Conservation (phyloP, 805 yeast species). For the Lachancea lanzarotensis region DNA sequence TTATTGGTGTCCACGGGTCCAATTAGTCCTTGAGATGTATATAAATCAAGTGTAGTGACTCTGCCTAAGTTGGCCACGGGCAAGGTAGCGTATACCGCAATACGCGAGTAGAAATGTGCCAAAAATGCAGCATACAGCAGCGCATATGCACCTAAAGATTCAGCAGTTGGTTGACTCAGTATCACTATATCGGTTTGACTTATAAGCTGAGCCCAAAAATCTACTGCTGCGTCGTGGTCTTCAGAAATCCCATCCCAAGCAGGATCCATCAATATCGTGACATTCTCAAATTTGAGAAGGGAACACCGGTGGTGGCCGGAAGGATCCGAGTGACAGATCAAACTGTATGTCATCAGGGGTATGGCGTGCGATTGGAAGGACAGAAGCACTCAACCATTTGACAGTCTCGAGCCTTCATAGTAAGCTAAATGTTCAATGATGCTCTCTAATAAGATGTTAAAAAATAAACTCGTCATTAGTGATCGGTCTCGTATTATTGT, state of each 20-base stretch:
- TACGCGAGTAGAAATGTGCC: conserved; percentile 45
- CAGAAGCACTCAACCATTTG: not conserved
- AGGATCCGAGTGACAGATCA: conserved; percentile 8
- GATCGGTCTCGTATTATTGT: too few species aligned
- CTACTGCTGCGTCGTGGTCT: conserved; percentile 26
- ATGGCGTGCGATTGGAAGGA: not conserved
- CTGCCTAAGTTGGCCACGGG: conserved; percentile 86
- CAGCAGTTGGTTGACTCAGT: conserved; percentile 80
- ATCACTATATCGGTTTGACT: conserved; percentile 58
- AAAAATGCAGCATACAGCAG: conserved; percentile 54
- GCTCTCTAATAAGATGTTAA: too few species aligned
- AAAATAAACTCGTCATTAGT: too few species aligned
- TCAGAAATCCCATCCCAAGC: conserved; percentile 58
- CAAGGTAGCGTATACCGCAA: conserved; percentile 81
- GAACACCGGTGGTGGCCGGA: conserved; percentile 33
- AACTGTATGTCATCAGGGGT: conserved; percentile 7
- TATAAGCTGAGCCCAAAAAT: conserved; percentile 38
- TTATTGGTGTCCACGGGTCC: conserved; percentile 60
- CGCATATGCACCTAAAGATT: conserved; percentile 74
- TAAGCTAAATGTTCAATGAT: too few species aligned
- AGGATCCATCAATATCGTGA: conserved; percentile 62
- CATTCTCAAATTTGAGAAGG: conserved; percentile 49
- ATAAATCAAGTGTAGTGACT: conserved; percentile 75
- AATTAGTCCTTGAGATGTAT: conserved; percentile 61
- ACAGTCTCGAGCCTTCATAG: too few species aligned